Conservation (phyloP, 495 filamentous ascomycete species). For the Aspergillus sparsus region DNA sequence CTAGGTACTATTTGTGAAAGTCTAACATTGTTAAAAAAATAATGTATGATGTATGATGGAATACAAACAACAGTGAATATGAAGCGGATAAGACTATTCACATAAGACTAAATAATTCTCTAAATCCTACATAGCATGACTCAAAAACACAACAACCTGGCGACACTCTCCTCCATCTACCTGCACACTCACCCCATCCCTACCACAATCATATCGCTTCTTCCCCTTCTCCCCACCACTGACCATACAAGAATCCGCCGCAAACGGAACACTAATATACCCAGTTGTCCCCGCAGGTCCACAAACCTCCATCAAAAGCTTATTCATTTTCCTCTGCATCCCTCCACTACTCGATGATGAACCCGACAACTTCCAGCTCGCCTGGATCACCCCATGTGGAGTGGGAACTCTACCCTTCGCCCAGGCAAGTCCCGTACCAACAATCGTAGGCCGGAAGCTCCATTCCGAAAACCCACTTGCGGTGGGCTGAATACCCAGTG, state of each 20-base stretch:
- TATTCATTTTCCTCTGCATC: neutral
- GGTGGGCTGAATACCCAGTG: conserved; percentile 21
- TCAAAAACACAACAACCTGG: neutral
- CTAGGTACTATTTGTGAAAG: too few species aligned
- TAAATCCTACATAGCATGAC: neutral
- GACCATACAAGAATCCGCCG: conserved; percentile 41
- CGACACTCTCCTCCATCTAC: neutral
- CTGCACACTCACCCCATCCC: neutral
- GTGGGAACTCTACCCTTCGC: conserved; percentile 19
- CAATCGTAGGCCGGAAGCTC: conserved; percentile 22
- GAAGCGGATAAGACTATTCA: too few species aligned
- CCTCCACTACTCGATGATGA: too few species aligned
- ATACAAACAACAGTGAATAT: too few species aligned
- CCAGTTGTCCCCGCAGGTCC: conserved; percentile 6
- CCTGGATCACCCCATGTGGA: conserved; percentile 7
- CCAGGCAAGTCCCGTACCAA: conserved; percentile 20
- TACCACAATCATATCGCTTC: conserved; percentile 5
- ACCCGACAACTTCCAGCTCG: conserved; percentile 4
- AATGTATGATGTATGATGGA: too few species aligned
- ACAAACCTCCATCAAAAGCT: conserved; percentile 7
- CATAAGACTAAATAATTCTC: too few species aligned
- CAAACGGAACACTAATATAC: conserved; percentile 5
- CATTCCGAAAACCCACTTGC: conserved; percentile 17
- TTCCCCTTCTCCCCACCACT: conserved; percentile 49
- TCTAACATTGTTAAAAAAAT: too few species aligned